phyloP scores from a whole-genome alignment of 441 rosid species.

The Erodium trifolium region DNA sequence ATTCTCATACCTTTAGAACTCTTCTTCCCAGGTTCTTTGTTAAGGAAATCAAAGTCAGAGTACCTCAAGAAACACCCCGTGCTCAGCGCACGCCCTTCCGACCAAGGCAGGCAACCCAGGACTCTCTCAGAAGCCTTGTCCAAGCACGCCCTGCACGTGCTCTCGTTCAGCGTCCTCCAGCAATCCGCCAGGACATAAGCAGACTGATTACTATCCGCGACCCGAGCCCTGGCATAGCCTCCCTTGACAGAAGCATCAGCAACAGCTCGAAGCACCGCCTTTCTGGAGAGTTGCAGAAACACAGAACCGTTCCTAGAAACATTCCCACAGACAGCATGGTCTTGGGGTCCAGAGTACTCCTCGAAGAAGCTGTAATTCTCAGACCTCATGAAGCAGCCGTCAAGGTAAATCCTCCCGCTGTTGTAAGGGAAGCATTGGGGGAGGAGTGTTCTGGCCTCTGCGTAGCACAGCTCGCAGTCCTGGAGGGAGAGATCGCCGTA shows the following conservation, averaged over 20 bases:
- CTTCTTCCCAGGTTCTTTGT: conserved; percentile 35
- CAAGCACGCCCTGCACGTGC: conserved; percentile 61
- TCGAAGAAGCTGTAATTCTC: conserved; percentile 70
- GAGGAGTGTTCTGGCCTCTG: conserved; percentile 74
- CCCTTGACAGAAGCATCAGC: conserved; percentile 33
- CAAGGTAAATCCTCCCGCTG: conserved; percentile 69
- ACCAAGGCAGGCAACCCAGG: conserved; percentile 62
- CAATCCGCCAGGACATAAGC: conserved; percentile 69
- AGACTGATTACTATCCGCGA: conserved; percentile 22
- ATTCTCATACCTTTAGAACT: conserved; percentile 49
- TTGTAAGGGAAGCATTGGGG: conserved; percentile 82
- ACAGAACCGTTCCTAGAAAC: conserved; percentile 32
- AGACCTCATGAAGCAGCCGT: conserved; percentile 90
- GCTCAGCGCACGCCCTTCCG: conserved; percentile 9
- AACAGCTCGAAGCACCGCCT: conserved; percentile 38
- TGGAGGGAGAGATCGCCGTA: conserved; percentile 71
- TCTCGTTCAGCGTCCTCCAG: conserved; percentile 63
- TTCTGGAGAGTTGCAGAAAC: conserved; percentile 13
- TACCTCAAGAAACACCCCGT: conserved; percentile 86
- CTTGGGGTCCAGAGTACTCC: conserved; percentile 57
- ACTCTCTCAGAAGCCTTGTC: conserved; percentile 55
- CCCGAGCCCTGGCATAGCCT: conserved; percentile 44
- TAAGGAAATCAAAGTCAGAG: conserved; percentile 70
- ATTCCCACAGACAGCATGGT: conserved; percentile 54
- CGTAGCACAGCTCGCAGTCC: conserved; percentile 83